A percentile compares a stretch with the other conserved stretches of the same genome.
phyloP scores from a whole-genome alignment of 2,329 filamentous ascomycete genomes.

The Scytalidium lignicola region DNA sequence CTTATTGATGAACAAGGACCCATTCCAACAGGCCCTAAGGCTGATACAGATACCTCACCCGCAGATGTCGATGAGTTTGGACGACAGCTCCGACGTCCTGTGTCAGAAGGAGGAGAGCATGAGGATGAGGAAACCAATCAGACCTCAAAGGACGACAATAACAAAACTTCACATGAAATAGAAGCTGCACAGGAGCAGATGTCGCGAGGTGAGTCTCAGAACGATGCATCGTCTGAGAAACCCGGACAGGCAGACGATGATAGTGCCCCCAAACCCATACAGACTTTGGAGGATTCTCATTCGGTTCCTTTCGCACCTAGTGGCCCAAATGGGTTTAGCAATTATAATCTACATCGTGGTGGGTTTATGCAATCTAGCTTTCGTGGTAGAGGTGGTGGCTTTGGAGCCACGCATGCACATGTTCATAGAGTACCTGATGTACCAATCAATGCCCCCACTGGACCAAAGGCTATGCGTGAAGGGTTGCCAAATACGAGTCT shows the following conservation, averaged over 20 bases:
- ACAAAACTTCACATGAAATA: neutral
- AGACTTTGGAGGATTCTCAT: conserved; percentile 26
- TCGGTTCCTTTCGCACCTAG: conserved; percentile 63
- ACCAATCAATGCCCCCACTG: conserved; percentile 75
- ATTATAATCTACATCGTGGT: conserved; percentile 28
- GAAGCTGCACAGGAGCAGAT: conserved; percentile 1
- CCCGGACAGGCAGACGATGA: conserved; percentile 7
- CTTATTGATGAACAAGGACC: conserved; percentile 23
- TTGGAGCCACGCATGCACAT: conserved; percentile 29
- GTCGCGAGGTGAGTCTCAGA: conserved; percentile 1
- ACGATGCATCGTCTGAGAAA: conserved; percentile 9
- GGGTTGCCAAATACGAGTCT: conserved; percentile 79
- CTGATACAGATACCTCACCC: conserved; percentile 13
- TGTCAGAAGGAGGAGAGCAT: conserved; percentile 14
- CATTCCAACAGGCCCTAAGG: conserved; percentile 25
- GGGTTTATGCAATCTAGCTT: conserved; percentile 29
- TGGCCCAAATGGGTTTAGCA: conserved; percentile 62
- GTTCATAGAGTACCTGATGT: conserved; percentile 32
- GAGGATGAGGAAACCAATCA: neutral
- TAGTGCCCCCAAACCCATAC: conserved; percentile 23
- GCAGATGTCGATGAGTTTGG: conserved; percentile 30
- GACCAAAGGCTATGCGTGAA: conserved; percentile 90
- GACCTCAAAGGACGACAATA: neutral
- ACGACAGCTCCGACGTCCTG: conserved; percentile 26
- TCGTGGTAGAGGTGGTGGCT: conserved; percentile 33